These are phyloP conservation scores for Tricholoma saponaceum DNA, from an alignment of 768 basidiomycete genomes.

Conservation along the genomic window DNA sequence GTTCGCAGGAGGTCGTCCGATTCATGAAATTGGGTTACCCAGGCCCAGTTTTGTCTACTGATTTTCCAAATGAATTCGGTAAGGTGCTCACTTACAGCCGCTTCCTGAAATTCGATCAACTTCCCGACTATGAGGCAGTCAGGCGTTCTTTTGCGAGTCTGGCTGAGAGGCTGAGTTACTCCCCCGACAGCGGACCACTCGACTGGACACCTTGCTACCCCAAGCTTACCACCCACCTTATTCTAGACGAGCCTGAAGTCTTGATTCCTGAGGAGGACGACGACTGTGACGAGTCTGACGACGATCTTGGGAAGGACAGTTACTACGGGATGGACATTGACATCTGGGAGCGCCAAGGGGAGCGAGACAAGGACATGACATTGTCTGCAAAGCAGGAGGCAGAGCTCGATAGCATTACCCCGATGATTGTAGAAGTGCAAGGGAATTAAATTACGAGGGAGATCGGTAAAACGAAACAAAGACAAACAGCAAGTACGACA, in stretches of 20 bases:
- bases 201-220: slow-evolving; percentile 16
- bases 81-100: slow-evolving; percentile 18
- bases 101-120: slow-evolving; percentile 17
- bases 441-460: neutral
- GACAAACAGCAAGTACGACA: neutral
- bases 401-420: slow-evolving; percentile 11
- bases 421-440: slow-evolving; percentile 13
- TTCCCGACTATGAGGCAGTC: slow-evolving; percentile 16
- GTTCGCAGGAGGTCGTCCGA: slow-evolving; percentile 14
- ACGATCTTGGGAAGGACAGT: slow-evolving; percentile 12
- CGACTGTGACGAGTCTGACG: slow-evolving; percentile 8
- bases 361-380: slow-evolving; percentile 13
- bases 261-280: slow-evolving; percentile 9
- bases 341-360: slow-evolving; percentile 12
- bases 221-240: slow-evolving; percentile 6
- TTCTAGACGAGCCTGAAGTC: slow-evolving; percentile 11
- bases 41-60: slow-evolving; percentile 11
- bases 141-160: slow-evolving; percentile 10
- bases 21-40: slow-evolving; percentile 12
- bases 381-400: slow-evolving; percentile 12
- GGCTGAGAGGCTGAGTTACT: slow-evolving; percentile 12
- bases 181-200: slow-evolving; percentile 12
- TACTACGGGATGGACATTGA: slow-evolving; percentile 16
- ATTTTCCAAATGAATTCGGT: slow-evolving; percentile 20
- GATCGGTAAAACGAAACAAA: too few relatives aligned